phyloP scores from a whole-genome alignment of 208 protist species.

The Crithidia brevicula region DNA sequence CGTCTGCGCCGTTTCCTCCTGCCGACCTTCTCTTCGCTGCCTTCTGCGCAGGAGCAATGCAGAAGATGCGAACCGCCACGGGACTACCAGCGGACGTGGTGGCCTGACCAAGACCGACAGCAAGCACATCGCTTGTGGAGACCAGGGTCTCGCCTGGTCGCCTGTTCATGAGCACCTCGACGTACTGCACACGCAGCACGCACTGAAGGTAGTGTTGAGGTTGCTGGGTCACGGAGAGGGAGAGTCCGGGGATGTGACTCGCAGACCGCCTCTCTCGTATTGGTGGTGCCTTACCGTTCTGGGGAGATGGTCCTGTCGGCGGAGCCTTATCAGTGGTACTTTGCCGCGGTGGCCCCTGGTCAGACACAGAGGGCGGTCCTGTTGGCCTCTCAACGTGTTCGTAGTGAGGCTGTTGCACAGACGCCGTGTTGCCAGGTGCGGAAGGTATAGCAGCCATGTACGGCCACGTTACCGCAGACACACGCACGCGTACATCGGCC shows the following conservation, averaged over 20 bases:
- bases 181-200: conserved; percentile 38
- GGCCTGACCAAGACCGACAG: conserved; percentile 59
- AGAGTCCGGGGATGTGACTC: conserved; percentile 8
- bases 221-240: conserved; percentile 20
- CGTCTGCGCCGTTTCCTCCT: too few relatives aligned
- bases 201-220: conserved; percentile 36
- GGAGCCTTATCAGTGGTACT: too few relatives aligned
- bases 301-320: too few relatives aligned
- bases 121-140: conserved; percentile 44
- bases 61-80: conserved; percentile 52
- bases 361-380: not conserved
- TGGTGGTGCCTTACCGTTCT: not conserved
- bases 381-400: not conserved
- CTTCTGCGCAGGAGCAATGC: conserved; percentile 21
- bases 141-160: conserved; percentile 33
- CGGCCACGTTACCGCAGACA: conserved; percentile 35
- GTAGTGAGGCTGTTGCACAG: not conserved
- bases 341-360: not conserved
- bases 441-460: not conserved
- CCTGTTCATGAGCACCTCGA: conserved; percentile 59
- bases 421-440: not conserved
- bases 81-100: conserved; percentile 17
- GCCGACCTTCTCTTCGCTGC: too few relatives aligned
- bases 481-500: conserved; percentile 1
- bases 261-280: not conserved